Evolutionary conservation across 306 rosid genomes (phyloP), one percentile per base, ranked within the genome.

Genomic region (Trifolium repens): DNA sequence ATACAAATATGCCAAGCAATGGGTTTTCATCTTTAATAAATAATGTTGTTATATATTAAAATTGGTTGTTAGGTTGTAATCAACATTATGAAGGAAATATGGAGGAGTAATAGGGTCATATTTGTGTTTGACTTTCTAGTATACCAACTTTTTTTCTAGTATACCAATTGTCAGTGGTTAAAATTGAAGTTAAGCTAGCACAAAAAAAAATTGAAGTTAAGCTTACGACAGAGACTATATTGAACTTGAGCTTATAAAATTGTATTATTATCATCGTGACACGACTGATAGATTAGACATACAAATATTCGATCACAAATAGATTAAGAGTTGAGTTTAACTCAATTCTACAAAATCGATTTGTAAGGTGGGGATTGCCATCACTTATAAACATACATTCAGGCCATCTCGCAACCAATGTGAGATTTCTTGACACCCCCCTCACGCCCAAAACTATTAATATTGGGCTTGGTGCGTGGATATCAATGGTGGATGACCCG

Each of bases 91-190:
- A 69, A 69, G 58, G 22, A 50, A n/a, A 61, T 40, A 61, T 73
- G 70, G 12, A 60, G 49, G 46, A 60, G 26, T 68, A 42, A 14
- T 61, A 61, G 8, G 67, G 12, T 42, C 62, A 75, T 79, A 44
- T 75, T 73, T 53, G 46, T 79, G 68, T 55, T 83, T 83, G 81
- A 83, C 84, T 58, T 53, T 66, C 46, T 46, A 5, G 24, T 44
- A 64, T 47, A 19, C 53, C 58, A 47, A 54, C 19, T 17, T 58
- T 83, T 50, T 58, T 53, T 66, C 46, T 46, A 7, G 24, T 44
- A 64, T 47, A 19, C 53, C 58, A 47, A 54, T 58, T 83, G 64
- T 50, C 69, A 76, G 52, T 61, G 66, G 76, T 47, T 79, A 75
- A 79, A 64, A 32, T 26, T 59, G 78, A 14, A 74, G 66, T 58